A percentile compares a stretch with the other conserved stretches of the same genome.
phyloP scores from a whole-genome alignment of 2,329 filamentous ascomycete genomes.

The Claviceps lovelessii region DNA sequence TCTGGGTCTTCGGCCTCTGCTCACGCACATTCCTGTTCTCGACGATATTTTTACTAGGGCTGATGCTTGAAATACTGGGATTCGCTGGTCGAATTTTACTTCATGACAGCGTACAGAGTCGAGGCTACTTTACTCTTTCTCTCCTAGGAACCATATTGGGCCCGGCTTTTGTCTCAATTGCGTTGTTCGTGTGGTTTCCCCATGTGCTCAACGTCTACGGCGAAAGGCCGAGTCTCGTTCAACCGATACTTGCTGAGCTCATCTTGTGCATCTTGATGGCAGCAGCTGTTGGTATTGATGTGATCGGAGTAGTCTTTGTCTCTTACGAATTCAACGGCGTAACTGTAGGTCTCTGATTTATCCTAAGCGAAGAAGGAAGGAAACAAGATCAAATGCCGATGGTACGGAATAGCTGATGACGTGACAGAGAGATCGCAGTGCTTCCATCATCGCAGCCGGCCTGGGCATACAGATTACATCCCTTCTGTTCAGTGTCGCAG shows the following conservation, averaged over 20 bases:
- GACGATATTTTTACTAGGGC: too few species aligned
- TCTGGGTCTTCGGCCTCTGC: too few species aligned
- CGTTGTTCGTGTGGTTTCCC: too few species aligned
- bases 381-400: too few species aligned
- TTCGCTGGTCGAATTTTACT: slow-evolving; percentile 23
- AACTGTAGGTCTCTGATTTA: slow-evolving; percentile 16
- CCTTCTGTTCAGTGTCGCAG: slow-evolving; percentile 24
- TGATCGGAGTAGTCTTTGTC: slow-evolving; percentile 27
- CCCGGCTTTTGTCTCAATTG: slow-evolving; percentile 5
- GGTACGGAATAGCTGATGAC: too few species aligned
- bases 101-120: slow-evolving; percentile 17
- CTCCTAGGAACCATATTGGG: slow-evolving; percentile 33
- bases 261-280: slow-evolving; percentile 21
- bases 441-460: slow-evolving; percentile 22
- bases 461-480: slow-evolving; percentile 29
- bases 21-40: too few species aligned
- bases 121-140: slow-evolving; percentile 27
- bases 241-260: slow-evolving; percentile 20
- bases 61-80: too few species aligned
- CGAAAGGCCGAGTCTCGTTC: slow-evolving; percentile 7
- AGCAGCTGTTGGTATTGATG: slow-evolving; percentile 22
- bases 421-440: too few species aligned
- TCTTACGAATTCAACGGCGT: slow-evolving; percentile 19
- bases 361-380: too few species aligned
- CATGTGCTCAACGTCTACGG: too few species aligned